Evolutionary conservation across 2,329 filamentous ascomycete genomes (phyloP).

Genomic region (Basipetospora chlamydospora): DNA sequence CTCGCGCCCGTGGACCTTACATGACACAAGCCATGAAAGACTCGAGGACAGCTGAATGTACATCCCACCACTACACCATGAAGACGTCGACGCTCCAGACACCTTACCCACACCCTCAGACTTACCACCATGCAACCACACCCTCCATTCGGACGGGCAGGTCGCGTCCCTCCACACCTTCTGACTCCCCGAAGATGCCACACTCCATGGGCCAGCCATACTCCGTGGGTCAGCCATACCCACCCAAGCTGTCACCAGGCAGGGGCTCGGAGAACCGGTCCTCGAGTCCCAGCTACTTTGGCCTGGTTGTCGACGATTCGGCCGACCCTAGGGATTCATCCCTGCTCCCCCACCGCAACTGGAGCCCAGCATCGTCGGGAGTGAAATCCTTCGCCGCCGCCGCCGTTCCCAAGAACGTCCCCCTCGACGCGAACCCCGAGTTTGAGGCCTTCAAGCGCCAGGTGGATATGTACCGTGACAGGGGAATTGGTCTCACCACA

Average conservation of each 20-base stretch:
- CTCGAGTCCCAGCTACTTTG: constrained; percentile 77
- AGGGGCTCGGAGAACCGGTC: constrained; percentile 4
- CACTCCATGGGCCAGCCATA: too few relatives aligned
- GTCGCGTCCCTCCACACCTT: constrained; percentile 28
- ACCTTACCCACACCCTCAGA: constrained; percentile 12
- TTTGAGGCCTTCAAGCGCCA: constrained; percentile 67
- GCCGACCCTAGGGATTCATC: constrained; percentile 49
- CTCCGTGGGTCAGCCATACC: constrained; percentile 39
- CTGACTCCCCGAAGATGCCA: constrained; percentile 34
- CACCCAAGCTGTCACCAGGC: constrained; percentile 19
- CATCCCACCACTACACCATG: constrained; percentile 26
- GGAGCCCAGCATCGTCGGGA: constrained; percentile 58
- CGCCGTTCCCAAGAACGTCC: constrained; percentile 48
- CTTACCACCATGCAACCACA: constrained; percentile 20
- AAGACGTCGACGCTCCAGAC: constrained; percentile 27
- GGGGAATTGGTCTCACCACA: constrained; percentile 1
- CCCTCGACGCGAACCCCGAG: constrained; percentile 64
- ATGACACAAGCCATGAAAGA: neutral
- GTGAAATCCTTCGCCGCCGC: constrained; percentile 55
- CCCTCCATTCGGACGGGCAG: constrained; percentile 13
- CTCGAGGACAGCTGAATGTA: neutral
- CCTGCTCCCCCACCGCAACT: constrained; percentile 52
- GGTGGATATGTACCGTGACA: constrained; percentile 44
- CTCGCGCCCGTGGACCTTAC: too few relatives aligned
- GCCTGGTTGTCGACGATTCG: constrained; percentile 48